Percentiles rank a stretch among this genome's conserved stretches.
Conservation (phyloP, 2,329 filamentous ascomycete genomes). For the Aspergillus sergii region DNA sequence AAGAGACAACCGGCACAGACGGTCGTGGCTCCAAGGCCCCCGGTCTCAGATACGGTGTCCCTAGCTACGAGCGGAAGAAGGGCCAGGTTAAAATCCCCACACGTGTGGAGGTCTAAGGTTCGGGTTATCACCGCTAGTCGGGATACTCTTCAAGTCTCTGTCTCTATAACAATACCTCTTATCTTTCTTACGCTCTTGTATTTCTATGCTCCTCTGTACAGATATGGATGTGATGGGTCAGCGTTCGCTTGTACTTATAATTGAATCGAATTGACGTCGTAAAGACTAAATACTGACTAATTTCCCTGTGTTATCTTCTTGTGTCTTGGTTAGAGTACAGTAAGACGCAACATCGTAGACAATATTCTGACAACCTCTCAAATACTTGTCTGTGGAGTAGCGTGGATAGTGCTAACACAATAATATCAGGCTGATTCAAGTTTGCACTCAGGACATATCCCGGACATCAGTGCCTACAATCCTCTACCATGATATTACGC, state of each 20-base stretch:
- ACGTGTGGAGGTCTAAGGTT: slow-evolving; percentile 52
- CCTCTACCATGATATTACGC: neutral
- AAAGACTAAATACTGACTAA: neutral
- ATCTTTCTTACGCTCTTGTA: neutral
- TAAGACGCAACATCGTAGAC: neutral
- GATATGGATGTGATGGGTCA: neutral
- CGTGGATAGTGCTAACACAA: neutral
- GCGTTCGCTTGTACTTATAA: slow-evolving; percentile 6
- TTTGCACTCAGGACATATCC: neutral
- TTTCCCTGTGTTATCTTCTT: neutral
- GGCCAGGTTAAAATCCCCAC: slow-evolving; percentile 66
- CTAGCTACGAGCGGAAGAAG: slow-evolving; percentile 64
- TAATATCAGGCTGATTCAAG: neutral
- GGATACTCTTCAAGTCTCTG: slow-evolving; percentile 43
- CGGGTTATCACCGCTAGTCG: neutral
- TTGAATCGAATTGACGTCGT: neutral
- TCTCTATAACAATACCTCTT: slow-evolving; percentile 64
- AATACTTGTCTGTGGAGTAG: neutral
- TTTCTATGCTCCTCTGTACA: slow-evolving; percentile 7
- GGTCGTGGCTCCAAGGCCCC: slow-evolving; percentile 57
- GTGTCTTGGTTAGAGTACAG: neutral
- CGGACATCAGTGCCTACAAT: neutral
- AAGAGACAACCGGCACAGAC: slow-evolving; percentile 57
- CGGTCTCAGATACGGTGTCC: slow-evolving; percentile 64
- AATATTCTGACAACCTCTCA: neutral